Evolutionary conservation across 2,329 filamentous ascomycete species (phyloP), one percentile per base, ranked within the genome.

Genomic region (Fusarium foetens): DNA sequence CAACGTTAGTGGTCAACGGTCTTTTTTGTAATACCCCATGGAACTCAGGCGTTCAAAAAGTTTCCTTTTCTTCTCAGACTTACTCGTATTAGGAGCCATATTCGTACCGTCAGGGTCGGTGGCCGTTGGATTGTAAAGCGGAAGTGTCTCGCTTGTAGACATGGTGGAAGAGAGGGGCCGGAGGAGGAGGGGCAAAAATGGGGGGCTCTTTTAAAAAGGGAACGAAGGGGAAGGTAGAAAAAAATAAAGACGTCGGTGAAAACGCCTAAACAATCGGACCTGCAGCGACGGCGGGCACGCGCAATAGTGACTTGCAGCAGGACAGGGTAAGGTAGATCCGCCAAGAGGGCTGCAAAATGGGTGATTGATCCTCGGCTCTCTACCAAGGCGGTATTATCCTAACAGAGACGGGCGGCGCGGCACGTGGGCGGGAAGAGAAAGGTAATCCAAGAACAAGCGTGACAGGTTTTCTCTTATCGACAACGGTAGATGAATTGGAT

Each of bases 11-110:
- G 11, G 29, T 38, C 60, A 43, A 51, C n/a, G 23, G 43, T 54
- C 55, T 39, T 35, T 31, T n/a, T 45, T 45, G 13, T 27, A 62
- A 19, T 35, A n/a, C n/a, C 25, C 27, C 23, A 14, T 17, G 29
- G 13, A 43, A 23, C 35, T 21, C 14, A 39, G 31, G 33, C 49
- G 27, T 33, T 35, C 2, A 16, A 5, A 16, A 12, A n/a, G 31
- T 38, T n/a, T 51, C 29, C 23, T 53, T 17, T 33, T 27, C 16
- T 21, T 29, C 33, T 46, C 25, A 38, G 69, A 71, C 79, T 70
- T 77, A 80, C 79, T 81, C 27, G 75, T 80, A 58, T 80, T 81
- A 43, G 79, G 78, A 62, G 76, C 78, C 80, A 81, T 81, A 65
- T 74, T 79, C 58, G 72, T 75, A 62, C 73, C 73, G 66, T 69